Percentiles rank a stretch among this genome's conserved stretches.
These are phyloP conservation scores for Pseudocercospora pini-densiflorae DNA, from an alignment of 2,329 filamentous ascomycete species.

Conservation along the genomic window DNA sequence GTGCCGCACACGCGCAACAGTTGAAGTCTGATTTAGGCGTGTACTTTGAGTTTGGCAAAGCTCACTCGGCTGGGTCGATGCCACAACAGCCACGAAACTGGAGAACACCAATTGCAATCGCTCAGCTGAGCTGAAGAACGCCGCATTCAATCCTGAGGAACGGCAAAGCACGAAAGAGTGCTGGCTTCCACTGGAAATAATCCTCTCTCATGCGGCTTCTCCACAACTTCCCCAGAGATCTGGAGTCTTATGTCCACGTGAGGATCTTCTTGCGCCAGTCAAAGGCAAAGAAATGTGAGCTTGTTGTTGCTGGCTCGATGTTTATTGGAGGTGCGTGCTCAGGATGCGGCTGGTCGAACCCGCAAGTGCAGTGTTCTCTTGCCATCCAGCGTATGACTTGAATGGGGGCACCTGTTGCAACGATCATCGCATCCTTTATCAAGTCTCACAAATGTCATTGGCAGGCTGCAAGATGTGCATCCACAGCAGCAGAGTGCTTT, in stretches of 20 bases:
- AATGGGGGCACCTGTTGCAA: too few relatives aligned
- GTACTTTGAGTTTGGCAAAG: conserved; percentile 10
- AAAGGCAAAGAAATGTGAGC: conserved; percentile 5
- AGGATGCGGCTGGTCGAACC: too few relatives aligned
- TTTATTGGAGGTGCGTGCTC: not conserved
- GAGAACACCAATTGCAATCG: not conserved
- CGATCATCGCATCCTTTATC: not conserved
- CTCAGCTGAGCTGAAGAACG: not conserved
- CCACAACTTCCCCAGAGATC: conserved; percentile 1
- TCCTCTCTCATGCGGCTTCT: conserved; percentile 7
- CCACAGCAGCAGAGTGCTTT: not conserved
- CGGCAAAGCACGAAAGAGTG: conserved; percentile 22
- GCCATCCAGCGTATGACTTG: not conserved
- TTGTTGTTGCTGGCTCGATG: not conserved
- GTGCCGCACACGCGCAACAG: conserved; percentile 13
- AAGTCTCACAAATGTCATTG: not conserved
- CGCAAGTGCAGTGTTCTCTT: not conserved
- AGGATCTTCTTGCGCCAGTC: not conserved
- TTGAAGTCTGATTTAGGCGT: conserved; percentile 4
- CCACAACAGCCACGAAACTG: not conserved
- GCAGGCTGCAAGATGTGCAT: not conserved
- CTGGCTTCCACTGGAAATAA: conserved; percentile 8
- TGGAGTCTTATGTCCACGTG: not conserved
- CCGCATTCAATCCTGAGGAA: not conserved
- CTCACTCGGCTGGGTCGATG: not conserved